Conservation (phyloP, 768 basidiomycete species). For the Nidularia sp. region DNA sequence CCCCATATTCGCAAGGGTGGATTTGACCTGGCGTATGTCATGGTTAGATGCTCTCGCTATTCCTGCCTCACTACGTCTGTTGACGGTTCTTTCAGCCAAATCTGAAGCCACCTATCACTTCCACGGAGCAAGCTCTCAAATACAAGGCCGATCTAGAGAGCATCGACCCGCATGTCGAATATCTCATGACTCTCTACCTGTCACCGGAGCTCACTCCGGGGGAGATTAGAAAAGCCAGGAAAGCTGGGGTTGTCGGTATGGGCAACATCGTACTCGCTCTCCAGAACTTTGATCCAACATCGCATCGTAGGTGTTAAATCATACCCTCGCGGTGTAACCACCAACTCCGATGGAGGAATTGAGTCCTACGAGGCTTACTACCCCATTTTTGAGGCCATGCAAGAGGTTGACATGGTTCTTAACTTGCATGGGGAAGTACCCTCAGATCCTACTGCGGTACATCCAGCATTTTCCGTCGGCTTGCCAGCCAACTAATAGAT, state of each 20-base stretch:
- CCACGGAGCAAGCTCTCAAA: conserved; percentile 70
- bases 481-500: conserved; percentile 2
- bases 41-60: conserved; percentile 50
- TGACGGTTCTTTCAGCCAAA: conserved; percentile 65
- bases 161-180: conserved; percentile 77
- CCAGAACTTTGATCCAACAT: neutral
- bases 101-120: conserved; percentile 83
- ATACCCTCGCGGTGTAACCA: conserved; percentile 96
- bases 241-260: conserved; percentile 70
- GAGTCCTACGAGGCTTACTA: conserved; percentile 95
- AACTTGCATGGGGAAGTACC: conserved; percentile 98
- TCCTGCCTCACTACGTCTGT: neutral
- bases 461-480: conserved; percentile 17
- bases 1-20: conserved; percentile 91
- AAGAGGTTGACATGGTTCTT: conserved; percentile 88
- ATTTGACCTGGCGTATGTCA: conserved; percentile 90
- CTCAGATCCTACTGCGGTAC: conserved; percentile 63
- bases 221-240: conserved; percentile 84
- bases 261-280: neutral
- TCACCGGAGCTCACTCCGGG: conserved; percentile 85
- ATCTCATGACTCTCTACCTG: conserved; percentile 97
- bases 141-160: conserved; percentile 75
- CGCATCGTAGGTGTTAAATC: conserved; percentile 73
- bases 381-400: conserved; percentile 90
- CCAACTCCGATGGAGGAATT: conserved; percentile 93